Evolutionary conservation across 495 filamentous ascomycete genomes (phyloP).

Genomic region (Lentithecium fluviatile): DNA sequence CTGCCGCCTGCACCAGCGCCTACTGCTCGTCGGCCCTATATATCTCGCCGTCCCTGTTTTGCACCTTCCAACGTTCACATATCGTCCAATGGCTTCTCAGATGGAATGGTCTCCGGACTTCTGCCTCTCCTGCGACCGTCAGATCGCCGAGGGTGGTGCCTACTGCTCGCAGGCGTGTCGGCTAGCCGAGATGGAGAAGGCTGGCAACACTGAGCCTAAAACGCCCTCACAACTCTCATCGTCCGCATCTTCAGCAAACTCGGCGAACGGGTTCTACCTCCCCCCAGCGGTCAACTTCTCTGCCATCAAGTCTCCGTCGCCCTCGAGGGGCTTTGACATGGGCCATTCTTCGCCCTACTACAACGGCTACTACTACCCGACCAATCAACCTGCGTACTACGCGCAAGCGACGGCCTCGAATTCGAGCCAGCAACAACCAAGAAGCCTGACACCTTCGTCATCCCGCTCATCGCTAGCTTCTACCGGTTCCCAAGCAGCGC

Average conservation of each 20-base stretch:
- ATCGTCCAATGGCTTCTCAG: conserved; percentile 31
- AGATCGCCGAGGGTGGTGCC: conserved; percentile 67
- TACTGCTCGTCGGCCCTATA: conserved; percentile 2
- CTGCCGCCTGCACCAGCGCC: too few relatives aligned
- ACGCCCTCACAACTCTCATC: conserved; percentile 30
- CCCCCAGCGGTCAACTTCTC: conserved; percentile 69
- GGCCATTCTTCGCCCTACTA: conserved; percentile 21
- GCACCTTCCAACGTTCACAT: neutral
- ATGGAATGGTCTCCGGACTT: conserved; percentile 89
- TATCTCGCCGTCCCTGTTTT: neutral
- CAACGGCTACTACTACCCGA: conserved; percentile 22
- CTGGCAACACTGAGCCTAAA: conserved; percentile 34
- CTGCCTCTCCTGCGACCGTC: conserved; percentile 91
- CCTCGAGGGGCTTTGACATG: conserved; percentile 27
- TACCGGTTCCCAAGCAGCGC: conserved; percentile 54
- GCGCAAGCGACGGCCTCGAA: conserved; percentile 23
- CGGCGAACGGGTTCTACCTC: conserved; percentile 57
- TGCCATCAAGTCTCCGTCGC: conserved; percentile 42
- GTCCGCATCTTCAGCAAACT: conserved; percentile 25
- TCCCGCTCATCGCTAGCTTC: conserved; percentile 81
- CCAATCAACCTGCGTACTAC: conserved; percentile 32
- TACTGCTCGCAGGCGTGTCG: conserved; percentile 96
- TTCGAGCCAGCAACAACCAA: conserved; percentile 30
- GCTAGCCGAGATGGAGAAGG: conserved; percentile 79
- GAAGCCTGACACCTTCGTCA: conserved; percentile 69